phyloP scores from a whole-genome alignment of 1,284 basidiomycete species.

The Spongiforma sp. region DNA sequence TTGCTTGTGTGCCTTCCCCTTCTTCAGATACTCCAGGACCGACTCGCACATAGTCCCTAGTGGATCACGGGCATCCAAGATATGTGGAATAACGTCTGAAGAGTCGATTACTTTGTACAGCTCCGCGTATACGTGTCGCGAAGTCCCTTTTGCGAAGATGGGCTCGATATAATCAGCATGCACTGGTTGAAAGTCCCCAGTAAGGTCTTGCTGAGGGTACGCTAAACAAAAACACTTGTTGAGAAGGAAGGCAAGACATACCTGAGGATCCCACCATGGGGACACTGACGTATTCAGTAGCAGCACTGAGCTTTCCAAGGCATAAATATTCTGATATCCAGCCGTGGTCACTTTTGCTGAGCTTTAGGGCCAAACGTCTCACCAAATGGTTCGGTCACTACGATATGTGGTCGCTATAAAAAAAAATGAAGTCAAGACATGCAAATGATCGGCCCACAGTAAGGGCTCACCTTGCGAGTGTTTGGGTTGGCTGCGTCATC shows the following conservation, averaged over 20 bases:
- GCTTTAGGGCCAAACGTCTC: constrained; percentile 96
- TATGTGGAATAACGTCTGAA: constrained; percentile 95
- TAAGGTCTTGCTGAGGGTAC: constrained; percentile 19
- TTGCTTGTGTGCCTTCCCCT: constrained; percentile 98
- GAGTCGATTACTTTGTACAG: constrained; percentile 99
- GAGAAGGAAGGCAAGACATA: constrained; percentile 28
- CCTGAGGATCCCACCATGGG: constrained; percentile 17
- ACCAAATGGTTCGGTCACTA: constrained; percentile 91
- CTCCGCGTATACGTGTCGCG: constrained; percentile 95
- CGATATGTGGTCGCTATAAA: constrained; percentile 82
- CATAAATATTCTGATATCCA: constrained; percentile 87
- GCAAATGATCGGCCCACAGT: background rate
- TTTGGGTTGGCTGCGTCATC: constrained; percentile 86
- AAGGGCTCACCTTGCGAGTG: constrained; percentile 66
- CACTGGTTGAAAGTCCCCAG: constrained; percentile 50
- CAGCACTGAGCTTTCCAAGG: constrained; percentile 69
- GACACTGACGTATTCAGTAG: constrained; percentile 25
- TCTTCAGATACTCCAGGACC: constrained; percentile 92
- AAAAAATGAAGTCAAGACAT: constrained; percentile 6
- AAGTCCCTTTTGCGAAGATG: constrained; percentile 93
- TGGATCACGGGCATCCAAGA: constrained; percentile 96
- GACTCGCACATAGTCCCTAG: constrained; percentile 97
- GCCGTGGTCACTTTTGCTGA: constrained; percentile 85
- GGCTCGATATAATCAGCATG: constrained; percentile 84
- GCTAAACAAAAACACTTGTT: constrained; percentile 14